A percentile compares a stretch with the other conserved stretches of the same genome.
Conservation (phyloP, 1,139 yeast species). For the Blastobotrys serpentis region DNA sequence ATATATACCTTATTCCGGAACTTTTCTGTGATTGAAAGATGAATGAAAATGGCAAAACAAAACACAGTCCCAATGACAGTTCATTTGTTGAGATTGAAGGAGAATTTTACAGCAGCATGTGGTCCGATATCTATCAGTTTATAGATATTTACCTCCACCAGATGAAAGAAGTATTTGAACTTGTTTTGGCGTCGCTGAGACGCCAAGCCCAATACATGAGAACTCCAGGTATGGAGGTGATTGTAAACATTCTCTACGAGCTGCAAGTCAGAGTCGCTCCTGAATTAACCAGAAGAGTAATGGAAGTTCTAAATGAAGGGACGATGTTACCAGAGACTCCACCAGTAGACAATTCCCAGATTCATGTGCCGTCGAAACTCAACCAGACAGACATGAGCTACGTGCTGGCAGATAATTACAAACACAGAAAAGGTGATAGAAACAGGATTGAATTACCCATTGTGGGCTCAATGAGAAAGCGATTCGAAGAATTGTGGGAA, state of each 20-base stretch:
- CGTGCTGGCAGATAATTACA: background rate
- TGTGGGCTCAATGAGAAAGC: background rate
- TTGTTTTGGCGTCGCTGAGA: background rate
- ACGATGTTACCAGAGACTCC: slow-evolving; percentile 4
- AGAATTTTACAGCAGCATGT: slow-evolving; percentile 1
- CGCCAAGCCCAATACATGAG: background rate
- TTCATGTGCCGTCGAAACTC: background rate
- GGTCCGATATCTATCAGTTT: background rate
- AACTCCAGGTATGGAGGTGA: background rate
- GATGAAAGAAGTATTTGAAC: background rate
- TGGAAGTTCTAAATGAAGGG: background rate
- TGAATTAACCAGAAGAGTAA: background rate
- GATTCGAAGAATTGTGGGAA: slow-evolving; percentile 4
- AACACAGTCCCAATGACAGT: background rate
- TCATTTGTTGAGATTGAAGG: slow-evolving; percentile 4
- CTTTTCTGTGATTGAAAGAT: background rate
- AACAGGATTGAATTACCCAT: background rate
- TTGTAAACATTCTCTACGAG: background rate
- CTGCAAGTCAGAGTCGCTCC: background rate
- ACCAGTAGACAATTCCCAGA: background rate
- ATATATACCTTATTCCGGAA: background rate
- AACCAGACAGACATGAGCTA: background rate
- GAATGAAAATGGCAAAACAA: background rate
- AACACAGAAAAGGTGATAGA: background rate
- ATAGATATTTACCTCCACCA: background rate